Base-by-base conservation (phyloP, 2,329 filamentous ascomycete species). In the Sphaceloma murrayae region DNA sequence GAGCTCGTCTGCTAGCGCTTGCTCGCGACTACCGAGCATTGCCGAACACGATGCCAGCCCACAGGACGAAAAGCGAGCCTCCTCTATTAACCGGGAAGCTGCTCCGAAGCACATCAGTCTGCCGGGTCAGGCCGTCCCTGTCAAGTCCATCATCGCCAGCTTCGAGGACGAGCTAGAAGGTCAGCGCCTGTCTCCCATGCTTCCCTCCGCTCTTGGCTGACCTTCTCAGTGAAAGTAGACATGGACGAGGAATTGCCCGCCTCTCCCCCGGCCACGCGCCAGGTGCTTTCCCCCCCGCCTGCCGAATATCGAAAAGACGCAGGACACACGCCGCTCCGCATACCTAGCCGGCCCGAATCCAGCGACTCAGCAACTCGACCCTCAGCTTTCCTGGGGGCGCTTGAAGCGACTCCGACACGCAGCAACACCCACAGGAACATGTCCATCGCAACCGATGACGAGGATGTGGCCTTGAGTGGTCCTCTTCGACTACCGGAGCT, bases 401-500 rank as follows among this genome's bases (percentile, higher is more conserved):
- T 59, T 11, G 57, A 58, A 21, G 60, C 61, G 33, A 62, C 60
- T 2, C 60, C 60, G 0, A 62, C 60, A 5, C 53, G 57, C 4
- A 52, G 53, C 48, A 62, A 62, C 44, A 62, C 60, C 1, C 53
- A 56, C 26, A 54, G 56, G 49, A 62, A 62, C 45, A 47, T 53
- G 10, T 47, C 55, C 30, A 49, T 62, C 30, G 50, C 54, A 0
- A 48, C 50, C 29, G 54, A 54, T 30, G 51, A 54, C 9, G 58
- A 60, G 5, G 60, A 62, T 31, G 43, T 48, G 3, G 49, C 49
- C 2, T 40, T 62, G n/a, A 60, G 49, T 18, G 60, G 60, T 4
- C 59, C 60, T 19, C 34, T 62, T 34, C 56, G 57, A 40, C 56
- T 62, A 53, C 60, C 60, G 2, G 58, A 60, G 34, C 50, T 62